Evolutionary conservation across 768 basidiomycete species (phyloP).

Genomic region (Dendrothele bispora): DNA sequence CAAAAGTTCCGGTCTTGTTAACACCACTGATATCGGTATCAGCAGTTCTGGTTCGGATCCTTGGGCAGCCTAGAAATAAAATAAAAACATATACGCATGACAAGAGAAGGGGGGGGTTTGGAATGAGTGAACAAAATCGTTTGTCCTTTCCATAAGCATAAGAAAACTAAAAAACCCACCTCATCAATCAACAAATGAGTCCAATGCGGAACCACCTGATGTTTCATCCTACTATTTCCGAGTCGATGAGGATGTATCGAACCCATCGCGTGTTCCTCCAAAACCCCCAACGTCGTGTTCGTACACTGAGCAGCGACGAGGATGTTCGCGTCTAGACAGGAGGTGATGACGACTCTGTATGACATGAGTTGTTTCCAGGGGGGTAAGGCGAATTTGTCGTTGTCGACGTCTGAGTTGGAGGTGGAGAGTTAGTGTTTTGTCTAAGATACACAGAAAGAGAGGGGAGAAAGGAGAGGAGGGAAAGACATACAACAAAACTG

Average conservation of each 20-base stretch:
- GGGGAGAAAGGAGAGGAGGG: not conserved
- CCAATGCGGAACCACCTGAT: constrained; percentile 39
- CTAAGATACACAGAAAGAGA: not conserved
- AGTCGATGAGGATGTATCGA: constrained; percentile 38
- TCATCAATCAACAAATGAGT: constrained; percentile 55
- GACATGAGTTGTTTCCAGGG: constrained; percentile 46
- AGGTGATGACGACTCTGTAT: constrained; percentile 46
- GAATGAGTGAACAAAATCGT: no score
- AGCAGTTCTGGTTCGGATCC: constrained; percentile 52
- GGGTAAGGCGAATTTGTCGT: constrained; percentile 45
- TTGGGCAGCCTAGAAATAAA: constrained; percentile 42
- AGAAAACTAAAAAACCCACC: constrained; percentile 20
- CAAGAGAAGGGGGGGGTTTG: no score
- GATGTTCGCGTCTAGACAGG: constrained; percentile 46
- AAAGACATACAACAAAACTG: constrained; percentile 46
- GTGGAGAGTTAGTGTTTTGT: not conserved
- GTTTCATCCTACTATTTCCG: constrained; percentile 24
- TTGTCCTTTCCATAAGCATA: not conserved
- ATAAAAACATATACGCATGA: not conserved
- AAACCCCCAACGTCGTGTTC: constrained; percentile 35
- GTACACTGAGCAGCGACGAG: constrained; percentile 45
- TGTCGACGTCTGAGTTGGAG: constrained; percentile 37
- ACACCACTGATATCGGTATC: constrained; percentile 49
- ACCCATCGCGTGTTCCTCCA: constrained; percentile 39
- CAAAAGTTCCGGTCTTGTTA: constrained; percentile 22